These are phyloP conservation scores for Tolypocladium tropicale DNA, from an alignment of 2,329 filamentous ascomycete species.

Conservation along the genomic window DNA sequence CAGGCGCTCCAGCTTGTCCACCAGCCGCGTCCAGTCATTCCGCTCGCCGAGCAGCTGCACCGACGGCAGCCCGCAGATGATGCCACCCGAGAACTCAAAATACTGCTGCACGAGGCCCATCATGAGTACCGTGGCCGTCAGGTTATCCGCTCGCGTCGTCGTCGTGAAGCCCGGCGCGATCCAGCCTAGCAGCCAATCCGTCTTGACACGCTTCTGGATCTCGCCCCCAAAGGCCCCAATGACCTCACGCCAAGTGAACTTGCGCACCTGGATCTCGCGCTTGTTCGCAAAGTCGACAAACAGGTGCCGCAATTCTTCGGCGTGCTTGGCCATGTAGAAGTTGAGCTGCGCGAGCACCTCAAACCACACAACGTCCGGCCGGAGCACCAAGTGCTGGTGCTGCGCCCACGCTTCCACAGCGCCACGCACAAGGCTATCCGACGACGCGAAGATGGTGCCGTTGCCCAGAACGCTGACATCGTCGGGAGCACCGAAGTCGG, in stretches of 20 bases:
- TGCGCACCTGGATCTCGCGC: slow-evolving; percentile 25
- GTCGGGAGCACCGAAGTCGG: slow-evolving; percentile 7
- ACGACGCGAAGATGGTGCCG: slow-evolving; percentile 17
- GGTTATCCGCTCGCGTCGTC: slow-evolving; percentile 23
- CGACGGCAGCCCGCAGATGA: slow-evolving; percentile 32
- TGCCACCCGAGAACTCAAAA: slow-evolving; percentile 23
- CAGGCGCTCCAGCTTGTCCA: slow-evolving; percentile 30
- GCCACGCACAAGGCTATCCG: slow-evolving; percentile 31
- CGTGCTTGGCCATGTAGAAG: slow-evolving; percentile 36
- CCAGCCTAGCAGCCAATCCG: slow-evolving; percentile 30
- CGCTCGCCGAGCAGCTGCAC: slow-evolving; percentile 28
- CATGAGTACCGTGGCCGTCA: slow-evolving; percentile 31
- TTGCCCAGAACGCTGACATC: slow-evolving; percentile 5
- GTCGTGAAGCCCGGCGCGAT: slow-evolving; percentile 32
- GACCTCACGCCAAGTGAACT: slow-evolving; percentile 14
- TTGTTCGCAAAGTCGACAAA: slow-evolving; percentile 36
- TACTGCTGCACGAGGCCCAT: slow-evolving; percentile 33
- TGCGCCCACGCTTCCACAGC: slow-evolving; percentile 37
- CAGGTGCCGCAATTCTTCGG: slow-evolving; percentile 31
- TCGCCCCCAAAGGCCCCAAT: slow-evolving; percentile 24
- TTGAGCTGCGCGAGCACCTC: slow-evolving; percentile 41
- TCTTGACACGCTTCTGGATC: slow-evolving; percentile 28
- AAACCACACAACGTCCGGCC: slow-evolving; percentile 46
- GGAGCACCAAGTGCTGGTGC: slow-evolving; percentile 37
- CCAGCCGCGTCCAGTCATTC: slow-evolving; percentile 29